Percentiles rank a stretch among this genome's conserved stretches.
These are phyloP conservation scores for Psilocybe tampanensis DNA, from an alignment of 768 basidiomycete genomes.

Conservation along the genomic window DNA sequence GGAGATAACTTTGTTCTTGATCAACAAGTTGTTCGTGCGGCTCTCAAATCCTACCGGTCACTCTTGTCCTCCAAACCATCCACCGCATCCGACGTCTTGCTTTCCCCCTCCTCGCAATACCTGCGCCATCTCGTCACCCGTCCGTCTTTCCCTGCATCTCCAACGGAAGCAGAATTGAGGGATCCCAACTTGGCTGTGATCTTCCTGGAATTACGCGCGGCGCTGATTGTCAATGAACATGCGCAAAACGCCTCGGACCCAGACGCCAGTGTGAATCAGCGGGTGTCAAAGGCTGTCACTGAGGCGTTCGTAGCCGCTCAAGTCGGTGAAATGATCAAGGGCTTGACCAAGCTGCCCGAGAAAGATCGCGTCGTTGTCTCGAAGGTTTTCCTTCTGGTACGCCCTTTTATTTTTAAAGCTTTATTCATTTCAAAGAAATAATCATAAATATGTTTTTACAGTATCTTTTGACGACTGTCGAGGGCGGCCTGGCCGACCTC, in stretches of 20 bases:
- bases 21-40: constrained; percentile 72
- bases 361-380: constrained; percentile 31
- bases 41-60: constrained; percentile 57
- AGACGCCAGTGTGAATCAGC: constrained; percentile 59
- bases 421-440: neutral
- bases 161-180: constrained; percentile 30
- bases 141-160: constrained; percentile 19
- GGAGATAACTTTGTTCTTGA: constrained; percentile 82
- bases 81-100: constrained; percentile 20
- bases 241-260: constrained; percentile 36
- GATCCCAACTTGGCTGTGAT: constrained; percentile 41
- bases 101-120: constrained; percentile 55
- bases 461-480: constrained; percentile 64
- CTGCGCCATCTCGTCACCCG: constrained; percentile 50
- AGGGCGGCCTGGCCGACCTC: constrained; percentile 58
- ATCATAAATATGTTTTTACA: constrained; percentile 24
- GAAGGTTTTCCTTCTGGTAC: constrained; percentile 47
- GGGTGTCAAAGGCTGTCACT: constrained; percentile 63
- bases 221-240: constrained; percentile 52
- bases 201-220: constrained; percentile 69
- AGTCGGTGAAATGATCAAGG: constrained; percentile 50
- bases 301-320: constrained; percentile 69
- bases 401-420: constrained; percentile 15
- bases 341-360: constrained; percentile 24
- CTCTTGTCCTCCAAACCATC: constrained; percentile 32